phyloP scores from a whole-genome alignment of 345 rosid genomes.

The Alliaria petiolata region DNA sequence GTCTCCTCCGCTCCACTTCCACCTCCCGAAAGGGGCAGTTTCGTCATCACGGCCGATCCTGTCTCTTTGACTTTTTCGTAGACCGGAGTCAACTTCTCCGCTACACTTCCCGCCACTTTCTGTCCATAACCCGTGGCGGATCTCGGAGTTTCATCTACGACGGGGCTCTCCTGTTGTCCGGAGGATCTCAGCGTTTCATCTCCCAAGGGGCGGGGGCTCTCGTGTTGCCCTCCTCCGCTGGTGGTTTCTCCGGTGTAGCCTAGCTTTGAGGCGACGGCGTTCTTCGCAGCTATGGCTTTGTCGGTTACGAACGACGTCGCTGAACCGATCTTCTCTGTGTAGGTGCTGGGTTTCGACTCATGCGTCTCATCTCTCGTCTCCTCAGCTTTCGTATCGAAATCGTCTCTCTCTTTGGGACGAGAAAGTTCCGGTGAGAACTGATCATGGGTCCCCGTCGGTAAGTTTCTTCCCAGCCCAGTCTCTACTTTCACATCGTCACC shows the following conservation, averaged over 20 bases:
- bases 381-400: neutral
- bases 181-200: neutral
- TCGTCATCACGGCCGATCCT: constrained; percentile 36
- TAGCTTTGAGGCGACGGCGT: constrained; percentile 54
- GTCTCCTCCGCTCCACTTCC: neutral
- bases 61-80: constrained; percentile 45
- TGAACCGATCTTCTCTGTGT: constrained; percentile 38
- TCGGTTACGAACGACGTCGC: constrained; percentile 45
- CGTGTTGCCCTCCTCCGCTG: neutral
- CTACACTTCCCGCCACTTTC: constrained; percentile 41
- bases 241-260: constrained; percentile 38
- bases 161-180: neutral
- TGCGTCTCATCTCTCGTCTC: neutral
- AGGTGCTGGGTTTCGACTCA: constrained; percentile 29
- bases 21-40: constrained; percentile 28
- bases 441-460: constrained; percentile 39
- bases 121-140: constrained; percentile 42
- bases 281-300: constrained; percentile 45
- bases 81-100: constrained; percentile 48
- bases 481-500: constrained; percentile 8
- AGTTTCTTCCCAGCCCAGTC: neutral
- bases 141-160: neutral
- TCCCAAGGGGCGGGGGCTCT: neutral
- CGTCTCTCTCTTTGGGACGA: constrained; percentile 1
- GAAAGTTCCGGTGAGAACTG: constrained; percentile 52